Evolutionary conservation across 306 rosid genomes (phyloP).

Genomic region (Pyrus bretschneideri): DNA sequence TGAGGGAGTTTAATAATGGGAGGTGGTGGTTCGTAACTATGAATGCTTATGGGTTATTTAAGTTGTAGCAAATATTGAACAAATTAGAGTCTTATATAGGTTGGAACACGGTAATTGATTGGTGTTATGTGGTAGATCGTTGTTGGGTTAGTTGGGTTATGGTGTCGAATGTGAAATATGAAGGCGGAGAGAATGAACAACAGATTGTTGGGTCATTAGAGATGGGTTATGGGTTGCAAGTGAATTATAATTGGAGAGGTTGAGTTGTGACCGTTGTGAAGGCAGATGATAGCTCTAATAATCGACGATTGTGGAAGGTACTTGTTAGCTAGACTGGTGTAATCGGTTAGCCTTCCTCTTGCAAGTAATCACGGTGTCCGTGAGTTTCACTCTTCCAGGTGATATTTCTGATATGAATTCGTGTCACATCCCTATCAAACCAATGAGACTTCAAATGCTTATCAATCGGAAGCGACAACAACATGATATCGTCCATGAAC

Average conservation of each 20-base stretch:
- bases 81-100: background rate
- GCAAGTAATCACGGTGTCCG: too few species aligned
- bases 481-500: constrained; percentile 16
- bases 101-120: background rate
- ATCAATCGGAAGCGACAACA: constrained; percentile 16
- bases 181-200: background rate
- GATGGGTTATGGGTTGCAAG: background rate
- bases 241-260: background rate
- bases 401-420: too few species aligned
- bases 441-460: constrained; percentile 28
- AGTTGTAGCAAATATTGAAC: background rate
- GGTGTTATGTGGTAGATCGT: background rate
- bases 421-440: constrained; percentile 3
- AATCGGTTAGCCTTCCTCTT: too few species aligned
- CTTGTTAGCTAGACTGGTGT: too few species aligned
- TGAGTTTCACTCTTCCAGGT: too few species aligned
- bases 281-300: too few species aligned
- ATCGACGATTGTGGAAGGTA: too few species aligned
- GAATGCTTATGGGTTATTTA: background rate
- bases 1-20: background rate
- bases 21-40: background rate
- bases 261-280: background rate
- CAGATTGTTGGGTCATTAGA: background rate
- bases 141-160: background rate
- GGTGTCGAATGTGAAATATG: background rate